Evolutionary conservation across 306 rosid genomes (phyloP).

Genomic region (Quercus parvula): DNA sequence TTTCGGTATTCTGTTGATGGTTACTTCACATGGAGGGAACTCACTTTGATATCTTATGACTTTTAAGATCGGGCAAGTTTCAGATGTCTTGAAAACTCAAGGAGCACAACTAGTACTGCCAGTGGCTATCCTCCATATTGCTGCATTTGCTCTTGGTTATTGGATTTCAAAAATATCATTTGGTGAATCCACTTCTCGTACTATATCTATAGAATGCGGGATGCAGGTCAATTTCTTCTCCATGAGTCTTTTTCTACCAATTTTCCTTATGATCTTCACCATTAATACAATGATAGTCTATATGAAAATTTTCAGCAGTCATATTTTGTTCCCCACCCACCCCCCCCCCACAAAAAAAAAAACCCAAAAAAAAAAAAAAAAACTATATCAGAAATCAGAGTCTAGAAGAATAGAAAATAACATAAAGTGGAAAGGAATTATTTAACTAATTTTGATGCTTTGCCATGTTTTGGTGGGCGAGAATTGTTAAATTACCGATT

Average conservation of each 20-base stretch:
- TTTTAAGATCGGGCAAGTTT: conserved; percentile 83
- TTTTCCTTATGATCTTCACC: not conserved
- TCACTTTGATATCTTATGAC: conserved; percentile 16
- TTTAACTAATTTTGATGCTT: conserved; percentile 2
- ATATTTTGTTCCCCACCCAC: not conserved
- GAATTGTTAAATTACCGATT: too few species aligned
- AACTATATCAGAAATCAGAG: not conserved
- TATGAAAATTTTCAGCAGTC: not conserved
- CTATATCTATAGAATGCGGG: conserved; percentile 94
- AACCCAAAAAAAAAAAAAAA: not conserved
- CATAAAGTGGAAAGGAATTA: not conserved
- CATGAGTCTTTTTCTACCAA: not conserved
- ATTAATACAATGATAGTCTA: not conserved
- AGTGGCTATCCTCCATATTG: conserved; percentile 75
- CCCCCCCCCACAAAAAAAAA: too few species aligned
- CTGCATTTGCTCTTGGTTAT: conserved; percentile 86
- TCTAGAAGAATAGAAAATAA: not conserved
- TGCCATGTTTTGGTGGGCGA: not conserved
- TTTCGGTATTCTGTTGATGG: conserved; percentile 1
- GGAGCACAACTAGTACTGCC: conserved; percentile 81
- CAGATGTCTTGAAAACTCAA: conserved; percentile 82
- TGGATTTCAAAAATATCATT: conserved; percentile 78
- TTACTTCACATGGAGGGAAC: conserved; percentile 11
- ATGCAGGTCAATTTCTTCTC: conserved; percentile 66
- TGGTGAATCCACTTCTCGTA: conserved; percentile 98